phyloP scores from a whole-genome alignment of 768 basidiomycete genomes.

The Scleroderma bovista region DNA sequence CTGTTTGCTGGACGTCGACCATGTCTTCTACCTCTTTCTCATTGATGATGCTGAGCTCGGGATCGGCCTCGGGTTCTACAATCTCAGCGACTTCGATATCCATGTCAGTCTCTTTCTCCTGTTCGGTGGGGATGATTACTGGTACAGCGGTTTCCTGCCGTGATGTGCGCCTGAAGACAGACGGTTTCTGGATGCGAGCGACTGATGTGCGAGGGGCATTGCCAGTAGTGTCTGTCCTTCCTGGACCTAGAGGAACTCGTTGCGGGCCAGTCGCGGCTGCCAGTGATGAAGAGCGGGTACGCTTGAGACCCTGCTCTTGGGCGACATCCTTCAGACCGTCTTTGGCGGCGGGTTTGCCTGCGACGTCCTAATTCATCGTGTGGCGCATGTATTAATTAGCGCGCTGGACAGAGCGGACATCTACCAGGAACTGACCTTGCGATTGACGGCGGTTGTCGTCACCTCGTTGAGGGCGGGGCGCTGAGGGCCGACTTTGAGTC shows the following conservation, averaged over 20 bases:
- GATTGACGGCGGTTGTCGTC: constrained; percentile 69
- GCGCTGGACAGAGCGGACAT: neutral
- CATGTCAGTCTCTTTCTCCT: constrained; percentile 54
- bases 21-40: constrained; percentile 63
- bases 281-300: constrained; percentile 63
- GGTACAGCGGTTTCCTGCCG: constrained; percentile 38
- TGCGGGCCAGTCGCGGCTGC: constrained; percentile 57
- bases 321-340: constrained; percentile 47
- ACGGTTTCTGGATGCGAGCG: constrained; percentile 23
- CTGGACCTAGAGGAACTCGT: constrained; percentile 64
- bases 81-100: constrained; percentile 44
- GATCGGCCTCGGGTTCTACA: constrained; percentile 32
- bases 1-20: constrained; percentile 41
- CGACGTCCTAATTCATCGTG: constrained; percentile 23
- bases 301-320: constrained; percentile 46
- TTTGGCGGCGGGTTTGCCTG: constrained; percentile 49
- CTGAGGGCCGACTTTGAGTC: constrained; percentile 51
- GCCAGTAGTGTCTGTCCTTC: constrained; percentile 40
- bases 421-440: constrained; percentile 49
- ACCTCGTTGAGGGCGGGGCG: constrained; percentile 80
- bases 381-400: constrained; percentile 2
- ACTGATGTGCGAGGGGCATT: constrained; percentile 34
- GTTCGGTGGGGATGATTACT: constrained; percentile 38
- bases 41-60: constrained; percentile 37
- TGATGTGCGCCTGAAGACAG: constrained; percentile 38